Conservation (phyloP, 257 asterid genomes). For the Scutellaria barbata region DNA sequence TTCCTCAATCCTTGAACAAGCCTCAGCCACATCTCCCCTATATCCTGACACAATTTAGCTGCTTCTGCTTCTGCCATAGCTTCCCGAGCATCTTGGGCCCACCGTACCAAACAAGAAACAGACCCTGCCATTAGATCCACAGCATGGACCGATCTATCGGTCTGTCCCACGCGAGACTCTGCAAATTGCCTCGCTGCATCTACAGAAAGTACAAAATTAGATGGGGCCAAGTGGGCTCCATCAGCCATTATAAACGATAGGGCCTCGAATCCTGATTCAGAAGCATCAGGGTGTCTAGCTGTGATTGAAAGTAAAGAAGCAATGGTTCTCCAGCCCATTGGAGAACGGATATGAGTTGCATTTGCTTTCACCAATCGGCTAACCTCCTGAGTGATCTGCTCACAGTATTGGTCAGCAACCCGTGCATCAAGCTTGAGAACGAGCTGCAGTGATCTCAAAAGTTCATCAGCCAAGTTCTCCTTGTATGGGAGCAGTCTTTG, state of each 20-base stretch:
- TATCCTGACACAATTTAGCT: constrained; percentile 69
- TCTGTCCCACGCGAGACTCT: constrained; percentile 92
- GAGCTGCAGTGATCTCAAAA: constrained; percentile 76
- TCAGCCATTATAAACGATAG: constrained; percentile 78
- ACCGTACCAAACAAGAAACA: constrained; percentile 61
- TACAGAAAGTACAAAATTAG: constrained; percentile 72
- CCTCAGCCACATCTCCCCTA: constrained; percentile 97
- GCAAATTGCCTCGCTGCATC: constrained; percentile 94
- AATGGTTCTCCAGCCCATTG: constrained; percentile 88
- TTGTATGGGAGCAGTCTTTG: constrained; percentile 90
- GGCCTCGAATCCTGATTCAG: constrained; percentile 92
- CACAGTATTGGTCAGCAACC: constrained; percentile 94
- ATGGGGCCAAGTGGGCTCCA: constrained; percentile 84
- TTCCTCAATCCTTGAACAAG: constrained; percentile 88
- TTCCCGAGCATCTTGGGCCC: constrained; percentile 81
- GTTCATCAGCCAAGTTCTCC: constrained; percentile 86
- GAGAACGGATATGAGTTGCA: constrained; percentile 72
- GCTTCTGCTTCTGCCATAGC: constrained; percentile 73
- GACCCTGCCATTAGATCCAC: constrained; percentile 88
- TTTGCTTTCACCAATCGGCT: constrained; percentile 86
- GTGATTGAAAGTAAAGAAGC: constrained; percentile 79
- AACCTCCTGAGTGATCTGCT: constrained; percentile 96
- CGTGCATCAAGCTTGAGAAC: constrained; percentile 93
- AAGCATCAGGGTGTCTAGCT: constrained; percentile 94
- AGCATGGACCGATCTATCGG: constrained; percentile 76